Conservation (phyloP, 306 rosid genomes). For the Pyrus betulifolia region DNA sequence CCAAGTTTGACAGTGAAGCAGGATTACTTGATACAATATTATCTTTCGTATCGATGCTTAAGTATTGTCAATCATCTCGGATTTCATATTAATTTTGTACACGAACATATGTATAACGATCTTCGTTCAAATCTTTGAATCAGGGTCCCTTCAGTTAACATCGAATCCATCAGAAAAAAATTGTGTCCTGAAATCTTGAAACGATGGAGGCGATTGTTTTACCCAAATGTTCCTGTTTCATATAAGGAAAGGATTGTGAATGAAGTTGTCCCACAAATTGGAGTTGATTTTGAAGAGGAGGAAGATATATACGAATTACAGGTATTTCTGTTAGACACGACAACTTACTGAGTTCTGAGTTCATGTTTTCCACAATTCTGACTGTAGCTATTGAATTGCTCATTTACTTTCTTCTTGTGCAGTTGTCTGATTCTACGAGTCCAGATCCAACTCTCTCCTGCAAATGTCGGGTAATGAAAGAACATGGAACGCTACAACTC, state of each 20-base stretch:
- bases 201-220: slow-evolving; percentile 15
- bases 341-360: not conserved
- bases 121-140: not conserved
- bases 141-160: slow-evolving; percentile 17
- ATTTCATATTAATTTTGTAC: not conserved
- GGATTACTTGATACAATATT: not conserved
- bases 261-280: slow-evolving; percentile 16
- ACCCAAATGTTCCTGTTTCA: slow-evolving; percentile 23
- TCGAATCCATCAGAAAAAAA: slow-evolving; percentile 6
- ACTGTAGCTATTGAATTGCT: not conserved
- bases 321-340: slow-evolving; percentile 18
- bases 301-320: slow-evolving; percentile 32
- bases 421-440: slow-evolving; percentile 26
- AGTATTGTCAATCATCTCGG: not conserved
- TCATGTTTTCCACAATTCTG: not conserved
- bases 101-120: not conserved
- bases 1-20: not conserved
- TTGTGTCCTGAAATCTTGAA: slow-evolving; percentile 12
- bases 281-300: slow-evolving; percentile 29
- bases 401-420: not conserved
- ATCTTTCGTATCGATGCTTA: not conserved
- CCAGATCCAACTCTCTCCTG: slow-evolving; percentile 26
- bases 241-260: slow-evolving; percentile 21
- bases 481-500: slow-evolving; percentile 27
- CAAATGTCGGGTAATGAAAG: slow-evolving; percentile 30